Conservation (phyloP, 1,284 basidiomycete species). For the Schizophyllum amplum region DNA sequence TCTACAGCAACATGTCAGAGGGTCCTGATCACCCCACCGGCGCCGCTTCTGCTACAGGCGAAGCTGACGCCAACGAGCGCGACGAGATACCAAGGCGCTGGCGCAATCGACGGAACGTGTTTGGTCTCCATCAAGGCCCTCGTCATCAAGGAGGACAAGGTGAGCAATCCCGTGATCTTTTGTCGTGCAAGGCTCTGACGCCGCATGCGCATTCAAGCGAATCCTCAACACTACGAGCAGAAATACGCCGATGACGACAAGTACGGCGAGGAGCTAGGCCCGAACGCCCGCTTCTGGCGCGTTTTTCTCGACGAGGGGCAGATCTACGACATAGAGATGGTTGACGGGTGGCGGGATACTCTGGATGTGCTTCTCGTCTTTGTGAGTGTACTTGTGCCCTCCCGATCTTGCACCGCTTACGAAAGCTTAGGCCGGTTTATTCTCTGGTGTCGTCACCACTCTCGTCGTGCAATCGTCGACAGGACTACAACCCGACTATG, state of each 20-base stretch:
- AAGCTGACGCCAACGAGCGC: no score
- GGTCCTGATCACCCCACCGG: no score
- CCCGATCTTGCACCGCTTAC: neutral
- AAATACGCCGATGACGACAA: neutral
- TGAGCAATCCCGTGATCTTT: no score
- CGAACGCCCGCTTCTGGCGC: neutral
- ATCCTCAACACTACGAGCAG: neutral
- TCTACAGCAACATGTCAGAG: no score
- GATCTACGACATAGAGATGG: neutral
- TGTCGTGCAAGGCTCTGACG: no score
- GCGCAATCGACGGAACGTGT: no score
- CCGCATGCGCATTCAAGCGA: no score
- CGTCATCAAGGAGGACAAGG: no score
- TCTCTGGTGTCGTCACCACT: slow-evolving; percentile 12
- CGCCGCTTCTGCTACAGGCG: no score
- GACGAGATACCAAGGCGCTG: no score
- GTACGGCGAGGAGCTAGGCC: neutral
- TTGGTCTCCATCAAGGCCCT: no score
- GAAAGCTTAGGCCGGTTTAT: slow-evolving; percentile 6
- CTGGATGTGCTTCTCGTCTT: slow-evolving; percentile 1
- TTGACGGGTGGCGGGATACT: neutral
- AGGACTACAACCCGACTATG: slow-evolving; percentile 6
- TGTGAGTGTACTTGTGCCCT: neutral
- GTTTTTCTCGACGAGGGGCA: neutral
- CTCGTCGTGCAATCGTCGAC: slow-evolving; percentile 12